Percentiles rank a stretch among this genome's conserved stretches.
Evolutionary conservation across 2,329 filamentous ascomycete species (phyloP).

Genomic region (Pseudogymnoascus sp.): DNA sequence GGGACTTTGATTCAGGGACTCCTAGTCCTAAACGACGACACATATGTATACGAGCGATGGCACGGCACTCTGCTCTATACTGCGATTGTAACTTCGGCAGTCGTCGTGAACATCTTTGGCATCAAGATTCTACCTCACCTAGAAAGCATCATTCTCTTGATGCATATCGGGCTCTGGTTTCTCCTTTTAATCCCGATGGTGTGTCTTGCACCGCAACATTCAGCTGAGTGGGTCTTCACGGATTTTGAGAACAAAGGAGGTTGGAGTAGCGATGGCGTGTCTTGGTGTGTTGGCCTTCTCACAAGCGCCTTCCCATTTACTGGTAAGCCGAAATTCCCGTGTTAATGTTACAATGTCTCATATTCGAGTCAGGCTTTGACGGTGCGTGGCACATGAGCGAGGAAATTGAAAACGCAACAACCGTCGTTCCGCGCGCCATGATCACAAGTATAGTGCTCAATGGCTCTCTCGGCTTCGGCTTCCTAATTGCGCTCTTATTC

Average conservation of each 20-base stretch:
- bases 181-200: conserved; percentile 34
- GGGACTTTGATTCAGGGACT: conserved; percentile 43
- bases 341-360: conserved; percentile 25
- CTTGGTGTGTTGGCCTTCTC: conserved; percentile 30
- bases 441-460: conserved; percentile 45
- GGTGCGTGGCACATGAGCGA: conserved; percentile 35
- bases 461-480: conserved; percentile 47
- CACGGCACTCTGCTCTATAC: conserved; percentile 45
- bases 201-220: conserved; percentile 37
- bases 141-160: conserved; percentile 43
- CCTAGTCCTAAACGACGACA: conserved; percentile 36
- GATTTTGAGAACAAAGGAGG: conserved; percentile 46
- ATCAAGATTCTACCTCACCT: conserved; percentile 39
- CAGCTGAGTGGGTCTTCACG: conserved; percentile 48
- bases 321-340: conserved; percentile 10
- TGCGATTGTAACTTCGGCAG: conserved; percentile 39
- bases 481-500: conserved; percentile 51
- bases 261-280: conserved; percentile 39
- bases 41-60: conserved; percentile 38
- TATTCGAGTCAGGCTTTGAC: conserved; percentile 17
- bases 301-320: conserved; percentile 16
- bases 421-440: conserved; percentile 46
- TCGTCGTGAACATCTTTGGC: conserved; percentile 46
- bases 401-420: conserved; percentile 43
- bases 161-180: conserved; percentile 41